phyloP scores from a whole-genome alignment of 2,329 filamentous ascomycete genomes.

The Aspergillus latus region DNA sequence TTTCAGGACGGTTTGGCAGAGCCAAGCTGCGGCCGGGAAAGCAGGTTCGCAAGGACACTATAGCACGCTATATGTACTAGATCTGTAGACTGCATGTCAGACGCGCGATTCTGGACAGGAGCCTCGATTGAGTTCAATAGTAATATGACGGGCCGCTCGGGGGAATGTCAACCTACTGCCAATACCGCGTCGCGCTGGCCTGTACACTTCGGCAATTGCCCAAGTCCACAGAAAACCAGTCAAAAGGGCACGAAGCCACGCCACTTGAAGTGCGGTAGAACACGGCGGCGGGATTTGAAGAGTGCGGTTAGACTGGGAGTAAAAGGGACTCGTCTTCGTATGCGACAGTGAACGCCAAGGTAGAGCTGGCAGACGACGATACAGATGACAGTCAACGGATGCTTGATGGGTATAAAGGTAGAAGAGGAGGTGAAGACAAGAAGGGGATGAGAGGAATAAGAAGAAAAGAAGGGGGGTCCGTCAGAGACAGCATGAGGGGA shows the following conservation, averaged over 20 bases:
- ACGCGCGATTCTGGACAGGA: neutral
- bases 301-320: neutral
- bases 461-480: constrained; percentile 13
- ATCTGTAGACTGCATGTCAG: constrained; percentile 19
- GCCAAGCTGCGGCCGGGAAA: constrained; percentile 9
- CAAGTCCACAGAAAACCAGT: neutral
- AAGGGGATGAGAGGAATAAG: constrained; percentile 12
- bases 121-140: constrained; percentile 7
- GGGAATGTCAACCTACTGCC: constrained; percentile 13
- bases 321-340: neutral
- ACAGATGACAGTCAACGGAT: neutral
- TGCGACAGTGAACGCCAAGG: neutral
- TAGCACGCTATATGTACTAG: constrained; percentile 7
- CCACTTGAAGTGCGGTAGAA: neutral
- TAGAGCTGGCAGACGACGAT: neutral
- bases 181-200: neutral
- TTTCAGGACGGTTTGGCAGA: constrained; percentile 23
- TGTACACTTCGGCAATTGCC: neutral
- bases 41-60: constrained; percentile 11
- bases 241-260: neutral
- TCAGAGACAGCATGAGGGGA: constrained; percentile 19
- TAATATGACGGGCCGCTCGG: constrained; percentile 18
- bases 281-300: too few relatives aligned
- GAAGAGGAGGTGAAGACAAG: neutral
- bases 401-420: neutral